Base-by-base conservation (phyloP, 352 stramenopile genomes). In the Globisporangium cystogenes region DNA sequence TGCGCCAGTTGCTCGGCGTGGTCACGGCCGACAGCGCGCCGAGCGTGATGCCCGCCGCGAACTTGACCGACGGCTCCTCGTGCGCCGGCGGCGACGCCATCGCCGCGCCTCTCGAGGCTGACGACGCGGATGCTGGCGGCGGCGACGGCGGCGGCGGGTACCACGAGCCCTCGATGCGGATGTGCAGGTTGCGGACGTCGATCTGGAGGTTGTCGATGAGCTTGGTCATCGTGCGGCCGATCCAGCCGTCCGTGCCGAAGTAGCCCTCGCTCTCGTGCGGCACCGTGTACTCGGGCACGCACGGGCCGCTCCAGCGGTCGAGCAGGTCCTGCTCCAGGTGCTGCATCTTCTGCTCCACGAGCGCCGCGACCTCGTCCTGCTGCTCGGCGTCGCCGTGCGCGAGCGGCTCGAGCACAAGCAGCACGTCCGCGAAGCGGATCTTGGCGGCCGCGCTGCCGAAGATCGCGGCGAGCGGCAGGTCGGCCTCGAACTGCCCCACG, bases 181-280 rank as follows among this genome's bases (percentile, higher is more conserved):
- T 86, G 55, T 96, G 86, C 8, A 94, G 58, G 53, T 96, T 96
- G 4, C 82, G 68, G 15, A 96, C 79, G 50, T 96, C 84, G 48
- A 96, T 76, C 68, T 96, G 86, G 23, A 96, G 59, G 50, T 96
- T 96, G 64, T 96, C 86, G 59, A 96, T 96, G 39, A 96, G 72
- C 50, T 93, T 92, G 11, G 86, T 93, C 67, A 96, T 89, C 15
- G 86, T 93, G 24, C 86, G 73, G 37, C 86, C 86, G 40, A 96
- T 86, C 79, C 84, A 96, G 29, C 86, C 86, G 44, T 96, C 82
- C 0, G 86, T 90, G 39, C 86, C 86, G 55, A 94, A 96, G 59
- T 96, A 96, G 0, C 86, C 86, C 58, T 94, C 82, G 37, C 71
- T 90, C 51, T 93, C 85, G 42, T 87, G 74, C 0, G 74, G 63